These are phyloP conservation scores for Phialocephala subalpina DNA, from an alignment of 2,329 filamentous ascomycete species.

Conservation along the genomic window DNA sequence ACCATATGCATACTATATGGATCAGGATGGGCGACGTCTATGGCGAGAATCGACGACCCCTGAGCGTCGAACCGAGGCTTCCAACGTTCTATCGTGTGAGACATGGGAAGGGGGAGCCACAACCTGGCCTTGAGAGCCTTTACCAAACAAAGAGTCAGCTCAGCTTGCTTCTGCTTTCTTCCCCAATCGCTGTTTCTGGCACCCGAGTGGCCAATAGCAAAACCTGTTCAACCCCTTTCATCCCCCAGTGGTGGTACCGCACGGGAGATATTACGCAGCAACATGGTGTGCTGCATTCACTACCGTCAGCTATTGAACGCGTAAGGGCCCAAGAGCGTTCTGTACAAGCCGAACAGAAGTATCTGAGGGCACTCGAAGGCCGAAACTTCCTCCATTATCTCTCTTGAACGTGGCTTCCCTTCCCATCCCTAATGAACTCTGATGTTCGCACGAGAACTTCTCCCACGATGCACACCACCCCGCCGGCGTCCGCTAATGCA, in stretches of 20 bases:
- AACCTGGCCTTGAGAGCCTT: background rate
- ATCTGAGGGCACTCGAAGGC: background rate
- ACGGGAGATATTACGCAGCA: background rate
- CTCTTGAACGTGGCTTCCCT: too few relatives aligned
- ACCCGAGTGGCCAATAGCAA: background rate
- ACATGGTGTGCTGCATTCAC: too few relatives aligned
- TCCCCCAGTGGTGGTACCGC: background rate
- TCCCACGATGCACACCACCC: background rate
- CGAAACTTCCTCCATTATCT: background rate
- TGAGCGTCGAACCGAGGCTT: background rate
- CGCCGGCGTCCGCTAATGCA: background rate
- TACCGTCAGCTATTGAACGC: too few relatives aligned
- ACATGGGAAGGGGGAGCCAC: background rate
- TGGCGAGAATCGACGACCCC: background rate
- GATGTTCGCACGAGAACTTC: background rate
- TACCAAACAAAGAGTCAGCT: constrained; percentile 1
- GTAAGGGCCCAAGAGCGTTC: background rate
- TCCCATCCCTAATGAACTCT: background rate
- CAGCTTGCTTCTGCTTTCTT: background rate
- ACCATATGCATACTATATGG: background rate
- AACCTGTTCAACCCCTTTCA: background rate
- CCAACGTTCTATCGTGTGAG: background rate
- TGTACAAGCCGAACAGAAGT: background rate
- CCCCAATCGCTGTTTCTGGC: background rate
- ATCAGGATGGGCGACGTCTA: background rate